Percentiles rank a stretch among this genome's conserved stretches.
Conservation (phyloP, 768 basidiomycete species). For the Hygrophoropsis aurantiaca region DNA sequence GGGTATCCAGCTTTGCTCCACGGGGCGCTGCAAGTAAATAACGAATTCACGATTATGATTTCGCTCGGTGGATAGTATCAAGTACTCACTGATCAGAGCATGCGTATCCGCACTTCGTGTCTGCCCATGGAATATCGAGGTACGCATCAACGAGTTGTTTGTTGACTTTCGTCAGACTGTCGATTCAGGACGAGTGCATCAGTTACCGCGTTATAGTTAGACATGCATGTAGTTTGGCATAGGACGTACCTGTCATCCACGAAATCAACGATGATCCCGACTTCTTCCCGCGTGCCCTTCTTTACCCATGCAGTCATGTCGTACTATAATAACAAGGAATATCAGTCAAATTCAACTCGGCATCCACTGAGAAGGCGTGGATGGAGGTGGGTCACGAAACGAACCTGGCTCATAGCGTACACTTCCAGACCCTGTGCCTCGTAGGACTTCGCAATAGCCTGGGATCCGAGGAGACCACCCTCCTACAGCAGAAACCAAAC, state of each 20-base stretch:
- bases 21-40: constrained; percentile 46
- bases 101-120: constrained; percentile 86
- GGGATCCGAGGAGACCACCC: constrained; percentile 84
- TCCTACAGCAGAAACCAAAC: constrained; percentile 47
- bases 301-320: constrained; percentile 92
- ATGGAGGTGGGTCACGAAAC: constrained; percentile 21
- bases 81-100: constrained; percentile 80
- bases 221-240: constrained; percentile 14
- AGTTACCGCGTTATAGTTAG: constrained; percentile 17
- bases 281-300: constrained; percentile 67
- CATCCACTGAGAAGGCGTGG: too few species aligned
- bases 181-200: constrained; percentile 7
- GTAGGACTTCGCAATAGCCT: constrained; percentile 83
- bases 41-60: constrained; percentile 26
- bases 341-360: too few species aligned
- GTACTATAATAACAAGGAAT: constrained; percentile 64
- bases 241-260: constrained; percentile 61
- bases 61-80: constrained; percentile 12
- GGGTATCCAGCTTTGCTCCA: constrained; percentile 81
- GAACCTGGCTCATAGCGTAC: constrained; percentile 34
- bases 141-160: constrained; percentile 69
- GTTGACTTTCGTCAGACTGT: constrained; percentile 74
- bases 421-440: constrained; percentile 29
- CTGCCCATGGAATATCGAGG: constrained; percentile 69
- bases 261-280: constrained; percentile 79